phyloP scores from a whole-genome alignment of 768 basidiomycete genomes.

The Russula griseocarnosa region DNA sequence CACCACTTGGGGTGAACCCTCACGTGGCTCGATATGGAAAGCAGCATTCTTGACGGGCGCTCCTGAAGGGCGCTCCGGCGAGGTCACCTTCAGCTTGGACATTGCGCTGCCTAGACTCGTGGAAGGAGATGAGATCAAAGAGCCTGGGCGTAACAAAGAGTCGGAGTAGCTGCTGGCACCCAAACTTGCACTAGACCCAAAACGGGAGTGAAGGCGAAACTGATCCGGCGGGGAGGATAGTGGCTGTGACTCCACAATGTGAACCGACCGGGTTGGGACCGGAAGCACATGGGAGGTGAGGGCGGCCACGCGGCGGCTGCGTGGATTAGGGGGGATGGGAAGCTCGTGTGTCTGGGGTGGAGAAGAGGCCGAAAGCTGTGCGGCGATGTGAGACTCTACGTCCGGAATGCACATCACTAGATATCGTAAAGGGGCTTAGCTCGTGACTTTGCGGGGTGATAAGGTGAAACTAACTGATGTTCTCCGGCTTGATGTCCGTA shows the following conservation, averaged over 20 bases:
- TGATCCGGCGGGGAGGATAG: constrained; percentile 48
- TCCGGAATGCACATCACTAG: constrained; percentile 82
- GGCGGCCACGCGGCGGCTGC: constrained; percentile 55
- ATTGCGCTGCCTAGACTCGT: constrained; percentile 35
- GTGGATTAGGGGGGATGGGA: constrained; percentile 67
- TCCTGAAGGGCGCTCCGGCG: constrained; percentile 10
- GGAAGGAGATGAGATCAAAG: constrained; percentile 31
- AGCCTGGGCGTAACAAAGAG: constrained; percentile 25
- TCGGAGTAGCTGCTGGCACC: constrained; percentile 32
- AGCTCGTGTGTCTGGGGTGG: constrained; percentile 76
- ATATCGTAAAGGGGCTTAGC: neutral
- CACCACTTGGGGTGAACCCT: constrained; percentile 20
- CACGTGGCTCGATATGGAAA: constrained; percentile 11
- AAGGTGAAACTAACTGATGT: constrained; percentile 65
- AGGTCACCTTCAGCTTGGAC: constrained; percentile 29
- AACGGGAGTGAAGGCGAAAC: constrained; percentile 19
- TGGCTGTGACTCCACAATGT: constrained; percentile 82
- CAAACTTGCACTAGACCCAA: constrained; percentile 33
- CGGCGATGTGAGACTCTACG: constrained; percentile 66
- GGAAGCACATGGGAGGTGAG: constrained; percentile 52
- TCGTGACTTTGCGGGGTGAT: neutral
- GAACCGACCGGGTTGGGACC: constrained; percentile 58
- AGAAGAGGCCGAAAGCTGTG: constrained; percentile 62
- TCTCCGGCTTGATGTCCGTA: constrained; percentile 94
- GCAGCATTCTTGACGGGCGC: neutral